Conservation (phyloP, 805 yeast genomes). For the Spathaspora gorwiae region DNA sequence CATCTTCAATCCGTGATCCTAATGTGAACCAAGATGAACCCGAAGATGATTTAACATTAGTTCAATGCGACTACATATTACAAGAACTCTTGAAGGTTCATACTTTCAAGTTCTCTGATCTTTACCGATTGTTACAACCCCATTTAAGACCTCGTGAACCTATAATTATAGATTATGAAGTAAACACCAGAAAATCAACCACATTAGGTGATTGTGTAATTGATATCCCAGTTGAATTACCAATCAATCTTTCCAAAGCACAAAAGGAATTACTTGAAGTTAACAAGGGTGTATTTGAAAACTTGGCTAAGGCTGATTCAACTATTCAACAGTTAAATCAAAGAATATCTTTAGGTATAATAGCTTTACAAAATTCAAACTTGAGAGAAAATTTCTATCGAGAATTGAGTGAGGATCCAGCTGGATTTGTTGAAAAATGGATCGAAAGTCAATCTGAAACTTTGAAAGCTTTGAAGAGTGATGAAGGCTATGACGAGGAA, state of each 20-base stretch:
- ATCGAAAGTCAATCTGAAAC: slow-evolving; percentile 78
- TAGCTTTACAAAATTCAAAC: slow-evolving; percentile 49
- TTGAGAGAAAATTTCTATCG: slow-evolving; percentile 76
- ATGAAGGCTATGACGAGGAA: slow-evolving; percentile 86
- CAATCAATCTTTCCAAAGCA: slow-evolving; percentile 28
- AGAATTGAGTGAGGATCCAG: slow-evolving; percentile 73
- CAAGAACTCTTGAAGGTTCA: slow-evolving; percentile 44
- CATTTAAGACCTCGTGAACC: slow-evolving; percentile 82
- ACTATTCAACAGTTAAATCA: slow-evolving; percentile 38
- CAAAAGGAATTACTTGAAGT: slow-evolving; percentile 35
- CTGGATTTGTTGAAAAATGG: slow-evolving; percentile 67
- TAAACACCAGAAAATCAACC: slow-evolving; percentile 71
- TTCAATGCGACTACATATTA: slow-evolving; percentile 43
- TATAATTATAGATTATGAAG: slow-evolving; percentile 65
- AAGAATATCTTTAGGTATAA: slow-evolving; percentile 46
- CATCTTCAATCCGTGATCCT: slow-evolving; percentile 7
- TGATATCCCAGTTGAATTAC: slow-evolving; percentile 56
- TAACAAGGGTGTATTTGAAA: slow-evolving; percentile 37
- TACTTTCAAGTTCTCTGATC: slow-evolving; percentile 62
- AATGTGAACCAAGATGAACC: slow-evolving; percentile 14
- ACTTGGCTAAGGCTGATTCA: slow-evolving; percentile 40
- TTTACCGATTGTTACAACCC: slow-evolving; percentile 62
- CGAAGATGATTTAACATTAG: slow-evolving; percentile 30
- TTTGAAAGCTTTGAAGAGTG: slow-evolving; percentile 81
- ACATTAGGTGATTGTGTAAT: slow-evolving; percentile 76